Percentiles rank a stretch among this genome's conserved stretches.
Evolutionary conservation across 2,329 filamentous ascomycete genomes (phyloP).

Genomic region (Ascochyta rabiei): DNA sequence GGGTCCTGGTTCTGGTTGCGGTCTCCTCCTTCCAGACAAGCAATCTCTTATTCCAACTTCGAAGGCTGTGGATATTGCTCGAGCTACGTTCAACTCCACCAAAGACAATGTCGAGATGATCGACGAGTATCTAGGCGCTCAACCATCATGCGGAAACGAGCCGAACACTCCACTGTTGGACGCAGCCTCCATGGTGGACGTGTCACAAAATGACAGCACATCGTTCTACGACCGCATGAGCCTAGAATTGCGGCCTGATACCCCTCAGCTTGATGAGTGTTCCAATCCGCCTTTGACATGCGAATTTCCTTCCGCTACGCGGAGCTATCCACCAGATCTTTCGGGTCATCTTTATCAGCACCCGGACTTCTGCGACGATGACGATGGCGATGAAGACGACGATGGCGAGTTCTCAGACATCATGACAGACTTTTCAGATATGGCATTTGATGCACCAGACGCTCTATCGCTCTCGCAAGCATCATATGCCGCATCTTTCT

Average conservation of each 20-base stretch:
- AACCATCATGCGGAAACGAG: neutral
- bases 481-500: constrained; percentile 5
- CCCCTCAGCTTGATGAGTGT: too few species aligned
- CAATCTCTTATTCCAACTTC: neutral
- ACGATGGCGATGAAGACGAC: neutral
- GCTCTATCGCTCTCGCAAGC: constrained; percentile 1
- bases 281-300: neutral
- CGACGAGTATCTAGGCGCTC: neutral
- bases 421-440: neutral
- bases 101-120: neutral
- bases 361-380: neutral
- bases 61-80: neutral
- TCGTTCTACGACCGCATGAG: neutral
- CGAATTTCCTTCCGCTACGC: neutral
- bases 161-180: neutral
- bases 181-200: neutral
- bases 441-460: neutral
- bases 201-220: neutral
- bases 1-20: neutral
- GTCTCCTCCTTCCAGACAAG: constrained; percentile 11
- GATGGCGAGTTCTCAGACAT: neutral
- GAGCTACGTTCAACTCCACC: neutral
- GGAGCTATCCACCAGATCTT: neutral
- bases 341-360: neutral
- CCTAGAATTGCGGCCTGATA: neutral